Evolutionary conservation across 495 filamentous ascomycete species (phyloP).

Genomic region (Xylaria grammica): DNA sequence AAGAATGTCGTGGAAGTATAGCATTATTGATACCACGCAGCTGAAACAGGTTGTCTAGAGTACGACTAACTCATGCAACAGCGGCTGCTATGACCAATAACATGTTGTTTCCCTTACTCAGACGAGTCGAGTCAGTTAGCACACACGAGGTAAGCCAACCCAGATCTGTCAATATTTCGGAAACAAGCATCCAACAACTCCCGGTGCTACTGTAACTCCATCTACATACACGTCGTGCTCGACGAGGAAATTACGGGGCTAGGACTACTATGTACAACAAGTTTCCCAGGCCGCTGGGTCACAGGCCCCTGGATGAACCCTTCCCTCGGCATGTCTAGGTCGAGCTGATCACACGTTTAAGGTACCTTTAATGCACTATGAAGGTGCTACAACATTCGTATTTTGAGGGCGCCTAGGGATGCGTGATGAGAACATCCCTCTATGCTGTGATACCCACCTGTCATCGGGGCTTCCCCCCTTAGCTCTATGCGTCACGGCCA

Average conservation of each 20-base stretch:
- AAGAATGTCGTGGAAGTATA: background rate
- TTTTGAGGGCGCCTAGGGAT: background rate
- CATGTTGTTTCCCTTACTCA: too few species aligned
- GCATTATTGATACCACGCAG: background rate
- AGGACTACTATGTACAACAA: background rate
- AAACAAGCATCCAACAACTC: too few species aligned
- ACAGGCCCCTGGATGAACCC: background rate
- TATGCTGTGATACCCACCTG: slow-evolving; percentile 12
- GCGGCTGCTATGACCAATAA: background rate
- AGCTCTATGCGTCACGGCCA: slow-evolving; percentile 1
- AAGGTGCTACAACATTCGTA: background rate
- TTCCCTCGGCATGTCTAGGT: background rate
- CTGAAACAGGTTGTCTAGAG: background rate
- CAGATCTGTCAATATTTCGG: too few species aligned
- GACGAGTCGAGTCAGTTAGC: too few species aligned
- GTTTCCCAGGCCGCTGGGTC: background rate
- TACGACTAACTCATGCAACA: slow-evolving; percentile 14
- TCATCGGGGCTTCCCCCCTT: background rate
- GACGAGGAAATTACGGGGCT: too few species aligned
- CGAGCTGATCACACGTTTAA: slow-evolving; percentile 9
- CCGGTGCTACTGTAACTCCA: too few species aligned
- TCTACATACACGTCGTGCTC: too few species aligned
- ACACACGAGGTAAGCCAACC: background rate
- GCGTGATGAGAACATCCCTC: slow-evolving; percentile 7
- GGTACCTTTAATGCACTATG: background rate